Base-by-base conservation (phyloP, 2,329 filamentous ascomycete species). In the Ceratocystis papillata region DNA sequence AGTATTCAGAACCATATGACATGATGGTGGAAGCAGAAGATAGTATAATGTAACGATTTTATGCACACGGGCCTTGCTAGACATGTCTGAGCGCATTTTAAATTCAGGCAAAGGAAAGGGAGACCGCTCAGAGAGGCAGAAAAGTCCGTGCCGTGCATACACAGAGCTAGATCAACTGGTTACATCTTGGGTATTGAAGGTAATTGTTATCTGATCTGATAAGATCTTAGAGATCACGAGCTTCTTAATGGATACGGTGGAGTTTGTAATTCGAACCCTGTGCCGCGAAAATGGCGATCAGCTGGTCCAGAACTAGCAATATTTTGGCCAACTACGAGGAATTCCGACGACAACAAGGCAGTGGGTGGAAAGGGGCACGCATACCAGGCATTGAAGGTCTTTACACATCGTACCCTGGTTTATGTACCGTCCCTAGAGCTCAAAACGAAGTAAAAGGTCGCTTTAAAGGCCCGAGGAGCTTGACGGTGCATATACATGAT, bases 131-230 rank as follows among this genome's bases (percentile, higher is more conserved):
- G 37, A 41, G 37, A 41, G 37, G 37, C 37, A 41, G 37, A 50
- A 50, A 7, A 53, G 48, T 30, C 53, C 33, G 53, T 33, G 22
- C 22, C 7, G 25, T 59, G 5, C 53, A 59, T 59, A 20, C 33
- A 3, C 17, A 59, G 28, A 59, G 17, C 6, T 17, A 7, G 17
- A 59, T 30, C n/a, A 59, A n/a, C 28, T 7, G 28, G 17, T n/a
- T 5, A 4, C n/a, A n/a, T 59, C 15, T 10, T 33, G 28, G 53
- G 28, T 20, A 3, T 5, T 30, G 22, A 12, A 15, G 22, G 25
- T 2, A 15, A n/a, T 37, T n/a, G 3, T 59, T 59, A 59, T 59
- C 53, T 59, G 53, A 59, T 59, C 53, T 59, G 53, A 59, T 59
- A 59, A 59, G 53, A 59, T 59, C 53, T 30, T 33, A 7, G 22